Percentiles rank a stretch among this genome's conserved stretches.
Evolutionary conservation across 305 asterid species (phyloP).

Genomic region (Coffea humblotiana): DNA sequence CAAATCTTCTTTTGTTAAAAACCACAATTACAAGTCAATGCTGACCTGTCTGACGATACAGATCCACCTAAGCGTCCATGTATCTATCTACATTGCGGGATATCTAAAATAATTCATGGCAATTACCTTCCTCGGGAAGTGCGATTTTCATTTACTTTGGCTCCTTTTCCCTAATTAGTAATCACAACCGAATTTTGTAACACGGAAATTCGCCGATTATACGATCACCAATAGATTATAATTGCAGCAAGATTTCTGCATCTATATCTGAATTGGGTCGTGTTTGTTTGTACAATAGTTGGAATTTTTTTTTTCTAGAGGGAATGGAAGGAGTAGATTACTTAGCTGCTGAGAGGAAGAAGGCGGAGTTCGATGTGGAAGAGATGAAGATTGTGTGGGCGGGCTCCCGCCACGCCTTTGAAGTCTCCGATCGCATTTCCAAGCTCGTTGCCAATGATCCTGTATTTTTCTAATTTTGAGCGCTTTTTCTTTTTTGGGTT

Average conservation of each 20-base stretch:
- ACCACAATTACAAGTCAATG: too few species aligned
- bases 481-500: not conserved
- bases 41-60: too few species aligned
- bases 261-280: not conserved
- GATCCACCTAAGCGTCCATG: too few species aligned
- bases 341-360: conserved; percentile 81
- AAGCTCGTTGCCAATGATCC: conserved; percentile 97
- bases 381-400: conserved; percentile 96
- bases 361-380: conserved; percentile 78
- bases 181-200: not conserved
- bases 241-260: too few species aligned
- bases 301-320: not conserved
- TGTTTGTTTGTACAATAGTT: not conserved
- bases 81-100: too few species aligned
- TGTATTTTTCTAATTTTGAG: conserved; percentile 30
- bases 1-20: too few species aligned
- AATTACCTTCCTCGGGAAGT: not conserved
- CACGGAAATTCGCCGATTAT: not conserved
- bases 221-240: not conserved
- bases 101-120: too few species aligned
- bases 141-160: not conserved
- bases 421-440: conserved; percentile 89
- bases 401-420: conserved; percentile 65
- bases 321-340: conserved; percentile 65
- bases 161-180: not conserved